Evolutionary conservation across 306 rosid species (phyloP).

Genomic region (Crotalaria pallida): DNA sequence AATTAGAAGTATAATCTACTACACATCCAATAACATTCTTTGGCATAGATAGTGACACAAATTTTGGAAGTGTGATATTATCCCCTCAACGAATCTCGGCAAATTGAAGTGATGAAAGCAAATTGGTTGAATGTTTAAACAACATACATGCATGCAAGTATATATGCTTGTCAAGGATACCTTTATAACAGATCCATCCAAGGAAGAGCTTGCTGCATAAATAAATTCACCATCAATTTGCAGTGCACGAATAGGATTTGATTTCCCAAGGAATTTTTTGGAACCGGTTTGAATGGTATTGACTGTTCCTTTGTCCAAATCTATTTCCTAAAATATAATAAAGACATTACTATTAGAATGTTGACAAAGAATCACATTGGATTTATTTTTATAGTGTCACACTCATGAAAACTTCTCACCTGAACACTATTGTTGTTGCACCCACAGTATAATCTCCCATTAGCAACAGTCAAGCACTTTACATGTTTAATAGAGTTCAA

Average conservation of each 20-base stretch:
- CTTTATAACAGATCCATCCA: slow-evolving; percentile 80
- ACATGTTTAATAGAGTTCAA: slow-evolving; percentile 61
- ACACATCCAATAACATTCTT: too few species aligned
- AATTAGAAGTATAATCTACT: too few species aligned
- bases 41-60: too few species aligned
- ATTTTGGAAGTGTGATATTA: too few species aligned
- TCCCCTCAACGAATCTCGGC: too few species aligned
- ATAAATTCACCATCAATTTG: slow-evolving; percentile 58
- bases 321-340: slow-evolving; percentile 57
- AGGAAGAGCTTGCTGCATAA: slow-evolving; percentile 61
- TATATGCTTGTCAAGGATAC: slow-evolving; percentile 28
- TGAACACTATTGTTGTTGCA: slow-evolving; percentile 87
- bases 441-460: slow-evolving; percentile 71
- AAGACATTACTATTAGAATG: background rate
- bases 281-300: slow-evolving; percentile 62
- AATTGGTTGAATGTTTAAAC: too few species aligned
- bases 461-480: slow-evolving; percentile 61
- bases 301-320: slow-evolving; percentile 62
- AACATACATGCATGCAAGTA: too few species aligned
- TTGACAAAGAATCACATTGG: background rate
- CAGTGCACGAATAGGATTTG: slow-evolving; percentile 64
- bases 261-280: slow-evolving; percentile 62
- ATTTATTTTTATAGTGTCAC: background rate
- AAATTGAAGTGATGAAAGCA: too few species aligned
- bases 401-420: slow-evolving; percentile 36